Base-by-base conservation (phyloP, 2,329 filamentous ascomycete genomes). In the Parascedosporium putredinis region DNA sequence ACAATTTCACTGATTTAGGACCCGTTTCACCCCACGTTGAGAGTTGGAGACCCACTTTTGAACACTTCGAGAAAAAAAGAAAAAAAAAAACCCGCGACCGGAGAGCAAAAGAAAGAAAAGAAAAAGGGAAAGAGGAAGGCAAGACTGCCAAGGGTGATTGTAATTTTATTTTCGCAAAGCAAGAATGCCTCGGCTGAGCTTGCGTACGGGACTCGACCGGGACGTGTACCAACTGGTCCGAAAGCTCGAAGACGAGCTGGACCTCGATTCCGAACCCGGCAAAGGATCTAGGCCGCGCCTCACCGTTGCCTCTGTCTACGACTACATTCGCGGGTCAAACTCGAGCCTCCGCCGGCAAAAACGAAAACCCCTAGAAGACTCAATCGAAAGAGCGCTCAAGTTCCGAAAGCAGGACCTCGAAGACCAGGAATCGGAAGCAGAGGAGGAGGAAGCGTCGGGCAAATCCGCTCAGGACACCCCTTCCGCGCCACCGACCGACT, bases 261-360 rank as follows among this genome's bases (percentile, higher is more conserved):
- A 74, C 45, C 6, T 7, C 27, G 73, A 73, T 45, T n/a, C 16
- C n/a, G 24, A 29, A 18, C 16, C 71, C 70, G 25, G 60, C 59
- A 7, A 65, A 67, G 57, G 63, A 61, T 25, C 33, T 9, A 33
- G 23, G 18, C 43, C 49, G n/a, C 50, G 38, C 16, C 67, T 86
- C 5, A 81, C 78, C 1, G 70, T 84, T 3, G 66, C 74, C 2
- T 66, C 70, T 2, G 76, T 94, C 1, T 95, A 93, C 62, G 83
- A 89, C 34, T 79, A 78, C 52, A 88, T 97, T 54, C 87, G 89
- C 57, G 70, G 73, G 47, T 95, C 89, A 12, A 96, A 96, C 63
- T 95, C 89, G 0, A 89, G 85, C 57, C 67, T 97, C 20, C 88
- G 86, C 54, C 75, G 93, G 20, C 81, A 86, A 56, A 88, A 88